These are phyloP conservation scores for Poa annua DNA, from an alignment of 176 grass and related monocot species.

Conservation along the genomic window DNA sequence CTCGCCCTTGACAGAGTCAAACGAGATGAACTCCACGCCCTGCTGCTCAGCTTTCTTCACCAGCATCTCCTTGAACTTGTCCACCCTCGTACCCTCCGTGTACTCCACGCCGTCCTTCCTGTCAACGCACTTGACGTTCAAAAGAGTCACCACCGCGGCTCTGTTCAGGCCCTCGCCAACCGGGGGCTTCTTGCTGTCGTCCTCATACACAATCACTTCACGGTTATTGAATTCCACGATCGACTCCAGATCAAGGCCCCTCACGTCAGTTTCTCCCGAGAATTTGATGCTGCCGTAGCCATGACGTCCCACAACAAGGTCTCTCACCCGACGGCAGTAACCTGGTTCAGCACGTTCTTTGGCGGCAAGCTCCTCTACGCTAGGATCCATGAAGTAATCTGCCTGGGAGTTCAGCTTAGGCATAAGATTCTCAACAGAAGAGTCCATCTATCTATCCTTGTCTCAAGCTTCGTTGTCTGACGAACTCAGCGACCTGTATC, in stretches of 20 bases:
- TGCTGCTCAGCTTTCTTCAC: too few relatives aligned
- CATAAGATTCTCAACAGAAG: conserved; percentile 55
- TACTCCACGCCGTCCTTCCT: too few relatives aligned
- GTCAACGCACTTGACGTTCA: too few relatives aligned
- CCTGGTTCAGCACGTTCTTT: conserved; percentile 80
- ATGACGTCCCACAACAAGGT: conserved; percentile 76
- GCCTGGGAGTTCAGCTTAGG: conserved; percentile 72
- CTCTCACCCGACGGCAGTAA: conserved; percentile 61
- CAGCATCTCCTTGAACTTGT: too few relatives aligned
- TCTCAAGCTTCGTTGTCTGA: too few relatives aligned
- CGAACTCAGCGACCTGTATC: too few relatives aligned
- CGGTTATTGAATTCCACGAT: conserved; percentile 82
- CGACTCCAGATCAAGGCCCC: conserved; percentile 71
- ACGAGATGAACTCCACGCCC: too few relatives aligned
- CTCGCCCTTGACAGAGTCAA: too few relatives aligned
- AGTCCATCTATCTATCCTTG: not conserved
- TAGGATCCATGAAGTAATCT: conserved; percentile 78
- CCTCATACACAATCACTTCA: conserved; percentile 89
- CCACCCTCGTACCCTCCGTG: too few relatives aligned
- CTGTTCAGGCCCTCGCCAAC: conserved; percentile 64
- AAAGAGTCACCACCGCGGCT: too few relatives aligned
- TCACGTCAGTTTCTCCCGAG: conserved; percentile 77
- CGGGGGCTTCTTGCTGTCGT: conserved; percentile 73
- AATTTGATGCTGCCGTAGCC: conserved; percentile 83
- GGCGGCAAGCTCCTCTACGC: conserved; percentile 77